Conservation (phyloP, 345 rosid species). For the Acer yangbiense region DNA sequence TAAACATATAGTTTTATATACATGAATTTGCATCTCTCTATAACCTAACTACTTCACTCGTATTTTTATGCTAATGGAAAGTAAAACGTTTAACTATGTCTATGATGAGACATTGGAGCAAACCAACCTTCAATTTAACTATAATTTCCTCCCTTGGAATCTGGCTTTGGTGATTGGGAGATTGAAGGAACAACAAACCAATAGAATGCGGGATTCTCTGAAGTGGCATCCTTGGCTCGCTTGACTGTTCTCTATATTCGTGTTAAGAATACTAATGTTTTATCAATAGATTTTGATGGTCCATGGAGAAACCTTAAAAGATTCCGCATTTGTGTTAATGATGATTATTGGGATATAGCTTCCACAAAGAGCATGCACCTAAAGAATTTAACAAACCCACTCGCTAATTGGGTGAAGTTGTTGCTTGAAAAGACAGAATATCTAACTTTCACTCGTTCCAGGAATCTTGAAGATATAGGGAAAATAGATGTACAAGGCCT, state of each 20-base stretch:
- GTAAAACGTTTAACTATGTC: too few relatives aligned
- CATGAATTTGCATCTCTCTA: too few relatives aligned
- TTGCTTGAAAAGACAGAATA: slow-evolving; percentile 1
- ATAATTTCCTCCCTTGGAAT: too few relatives aligned
- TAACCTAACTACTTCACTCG: too few relatives aligned
- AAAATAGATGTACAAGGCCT: neutral
- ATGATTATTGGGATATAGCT: slow-evolving; percentile 14
- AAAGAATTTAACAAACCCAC: slow-evolving; percentile 5
- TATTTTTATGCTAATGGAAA: too few relatives aligned
- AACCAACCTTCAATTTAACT: too few relatives aligned
- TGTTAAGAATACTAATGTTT: slow-evolving; percentile 1
- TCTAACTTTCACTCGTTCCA: slow-evolving; percentile 3
- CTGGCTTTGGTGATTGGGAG: slow-evolving; percentile 32
- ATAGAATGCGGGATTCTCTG: slow-evolving; percentile 19
- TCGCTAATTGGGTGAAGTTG: neutral
- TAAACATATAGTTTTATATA: too few relatives aligned
- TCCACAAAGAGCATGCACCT: slow-evolving; percentile 6
- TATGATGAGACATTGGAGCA: too few relatives aligned
- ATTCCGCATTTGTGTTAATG: slow-evolving; percentile 6
- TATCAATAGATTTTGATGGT: slow-evolving; percentile 9
- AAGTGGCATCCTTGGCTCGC: slow-evolving; percentile 17
- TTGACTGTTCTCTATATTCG: slow-evolving; percentile 19
- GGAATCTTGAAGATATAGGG: neutral
- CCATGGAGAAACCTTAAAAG: slow-evolving; percentile 13
- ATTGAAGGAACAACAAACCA: neutral